Percentiles rank a stretch among this genome's conserved stretches.
Evolutionary conservation across 1,139 yeast genomes (phyloP).

Genomic region (Protomyces lactucae-debilis): DNA sequence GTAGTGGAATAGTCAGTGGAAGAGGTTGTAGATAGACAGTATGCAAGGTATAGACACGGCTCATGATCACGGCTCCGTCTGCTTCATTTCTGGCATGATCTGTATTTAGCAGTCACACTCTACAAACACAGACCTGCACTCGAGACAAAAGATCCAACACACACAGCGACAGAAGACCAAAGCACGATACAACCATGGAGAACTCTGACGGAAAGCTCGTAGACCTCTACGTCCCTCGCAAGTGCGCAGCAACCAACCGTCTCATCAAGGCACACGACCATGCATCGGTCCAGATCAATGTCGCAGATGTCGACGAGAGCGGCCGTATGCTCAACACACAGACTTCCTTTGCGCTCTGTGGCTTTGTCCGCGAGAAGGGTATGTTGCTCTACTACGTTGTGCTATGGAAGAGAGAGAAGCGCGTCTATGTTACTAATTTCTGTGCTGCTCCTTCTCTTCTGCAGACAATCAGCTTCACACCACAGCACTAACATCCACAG

Average conservation of each 20-base stretch:
- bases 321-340: constrained; percentile 88
- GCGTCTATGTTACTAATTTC: too few relatives aligned
- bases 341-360: constrained; percentile 95
- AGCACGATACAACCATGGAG: constrained; percentile 68
- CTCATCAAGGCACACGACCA: constrained; percentile 99
- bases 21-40: too few relatives aligned
- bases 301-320: constrained; percentile 84
- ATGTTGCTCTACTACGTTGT: constrained; percentile 99
- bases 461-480: not conserved
- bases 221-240: constrained; percentile 99
- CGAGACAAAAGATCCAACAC: too few relatives aligned
- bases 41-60: too few relatives aligned
- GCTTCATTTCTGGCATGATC: too few relatives aligned
- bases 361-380: constrained; percentile 85
- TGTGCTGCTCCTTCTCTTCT: too few relatives aligned
- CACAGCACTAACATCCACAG: constrained; percentile 36
- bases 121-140: too few relatives aligned
- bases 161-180: not conserved
- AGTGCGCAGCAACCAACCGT: constrained; percentile 97
- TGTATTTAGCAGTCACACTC: too few relatives aligned
- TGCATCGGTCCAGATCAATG: constrained; percentile 92
- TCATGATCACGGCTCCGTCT: too few relatives aligned
- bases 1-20: not conserved
- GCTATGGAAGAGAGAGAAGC: too few relatives aligned
- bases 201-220: constrained; percentile 99